These are phyloP conservation scores for Mucor mucedo DNA, from an alignment of 371 early-diverging fungal species.

Conservation along the genomic window DNA sequence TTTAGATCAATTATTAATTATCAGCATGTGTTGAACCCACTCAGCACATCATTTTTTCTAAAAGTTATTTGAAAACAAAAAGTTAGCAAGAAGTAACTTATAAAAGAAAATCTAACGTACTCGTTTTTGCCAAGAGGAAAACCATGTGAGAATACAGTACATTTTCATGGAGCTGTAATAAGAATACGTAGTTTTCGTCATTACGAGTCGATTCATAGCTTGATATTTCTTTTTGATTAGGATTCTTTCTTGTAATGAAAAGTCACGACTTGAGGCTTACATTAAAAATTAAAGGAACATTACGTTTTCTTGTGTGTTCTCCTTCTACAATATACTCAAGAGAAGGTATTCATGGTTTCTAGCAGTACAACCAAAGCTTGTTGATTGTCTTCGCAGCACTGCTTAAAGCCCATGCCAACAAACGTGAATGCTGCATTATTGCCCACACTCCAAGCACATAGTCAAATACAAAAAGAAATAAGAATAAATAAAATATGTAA, in stretches of 20 bases:
- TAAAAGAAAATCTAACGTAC: constrained; percentile 13
- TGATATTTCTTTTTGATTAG: constrained; percentile 11
- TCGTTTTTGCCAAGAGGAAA: constrained; percentile 14
- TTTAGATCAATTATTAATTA: constrained; percentile 4
- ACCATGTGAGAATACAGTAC: constrained; percentile 12
- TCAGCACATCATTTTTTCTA: constrained; percentile 11
- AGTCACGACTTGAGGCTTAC: constrained; percentile 11
- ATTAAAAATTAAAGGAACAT: constrained; percentile 13
- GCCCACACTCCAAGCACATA: not conserved
- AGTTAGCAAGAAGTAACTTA: constrained; percentile 12
- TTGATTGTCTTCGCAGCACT: not conserved
- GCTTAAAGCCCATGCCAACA: not conserved
- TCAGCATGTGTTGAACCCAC: constrained; percentile 10
- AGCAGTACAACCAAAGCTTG: constrained; percentile 2
- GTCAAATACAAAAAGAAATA: not conserved
- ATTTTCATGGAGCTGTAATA: constrained; percentile 14
- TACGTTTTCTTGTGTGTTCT: constrained; percentile 7
- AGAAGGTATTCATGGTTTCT: constrained; percentile 4
- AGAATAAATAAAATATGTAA: not conserved
- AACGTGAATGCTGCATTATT: not conserved
- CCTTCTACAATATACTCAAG: constrained; percentile 6
- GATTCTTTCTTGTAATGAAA: constrained; percentile 10
- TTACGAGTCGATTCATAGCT: constrained; percentile 14
- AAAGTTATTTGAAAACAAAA: constrained; percentile 13
- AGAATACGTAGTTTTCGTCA: constrained; percentile 12